These are phyloP conservation scores for Aspergillus homomorphus DNA, from an alignment of 495 filamentous ascomycete genomes.

Conservation along the genomic window DNA sequence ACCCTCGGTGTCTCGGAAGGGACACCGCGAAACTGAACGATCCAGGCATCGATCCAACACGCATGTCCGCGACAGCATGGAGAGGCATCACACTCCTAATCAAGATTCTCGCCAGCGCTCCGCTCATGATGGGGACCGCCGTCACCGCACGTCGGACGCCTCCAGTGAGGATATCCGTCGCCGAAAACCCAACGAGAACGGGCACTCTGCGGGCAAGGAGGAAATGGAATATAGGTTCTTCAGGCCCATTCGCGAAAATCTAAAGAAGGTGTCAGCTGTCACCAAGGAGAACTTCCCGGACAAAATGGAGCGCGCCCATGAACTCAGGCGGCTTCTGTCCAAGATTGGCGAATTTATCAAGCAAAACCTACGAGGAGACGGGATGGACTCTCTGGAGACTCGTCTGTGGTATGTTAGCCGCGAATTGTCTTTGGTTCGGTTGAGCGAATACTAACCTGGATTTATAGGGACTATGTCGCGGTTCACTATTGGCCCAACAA, in stretches of 20 bases:
- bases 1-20: conserved; percentile 45
- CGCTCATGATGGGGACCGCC: conserved; percentile 33
- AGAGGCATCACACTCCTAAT: conserved; percentile 44
- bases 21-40: conserved; percentile 51
- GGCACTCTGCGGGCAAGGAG: conserved; percentile 38
- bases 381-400: conserved; percentile 39
- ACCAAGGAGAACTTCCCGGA: conserved; percentile 62
- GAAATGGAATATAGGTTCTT: conserved; percentile 56
- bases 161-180: conserved; percentile 42
- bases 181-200: conserved; percentile 42
- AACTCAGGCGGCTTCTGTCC: conserved; percentile 43
- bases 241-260: conserved; percentile 56
- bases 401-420: conserved; percentile 45
- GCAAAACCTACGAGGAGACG: conserved; percentile 32
- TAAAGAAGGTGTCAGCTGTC: conserved; percentile 56
- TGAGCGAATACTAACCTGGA: conserved; percentile 8
- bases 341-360: conserved; percentile 51
- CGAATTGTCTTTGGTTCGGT: neutral
- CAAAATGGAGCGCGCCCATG: conserved; percentile 53
- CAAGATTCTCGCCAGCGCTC: conserved; percentile 40
- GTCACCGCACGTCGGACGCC: conserved; percentile 39
- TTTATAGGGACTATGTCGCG: conserved; percentile 45
- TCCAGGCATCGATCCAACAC: conserved; percentile 48
- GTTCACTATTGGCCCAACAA: conserved; percentile 51
- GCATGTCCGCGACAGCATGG: conserved; percentile 45